Conservation (phyloP, 371 early-diverging fungal genomes). For the Mortierella sp. region DNA sequence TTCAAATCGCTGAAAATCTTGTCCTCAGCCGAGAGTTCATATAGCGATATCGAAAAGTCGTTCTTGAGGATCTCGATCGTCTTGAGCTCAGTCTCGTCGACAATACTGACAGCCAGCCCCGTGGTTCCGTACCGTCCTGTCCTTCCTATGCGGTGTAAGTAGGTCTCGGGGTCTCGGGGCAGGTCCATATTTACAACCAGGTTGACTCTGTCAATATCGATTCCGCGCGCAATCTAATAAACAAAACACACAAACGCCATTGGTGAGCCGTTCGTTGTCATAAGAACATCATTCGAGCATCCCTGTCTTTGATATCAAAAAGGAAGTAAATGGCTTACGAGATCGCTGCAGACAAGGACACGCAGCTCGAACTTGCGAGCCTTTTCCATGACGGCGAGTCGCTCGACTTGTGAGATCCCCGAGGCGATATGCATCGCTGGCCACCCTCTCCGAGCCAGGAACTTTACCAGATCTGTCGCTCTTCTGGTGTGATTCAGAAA, state of each 20-base stretch:
- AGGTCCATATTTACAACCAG: slow-evolving; percentile 76
- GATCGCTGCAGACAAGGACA: slow-evolving; percentile 83
- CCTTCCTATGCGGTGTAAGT: slow-evolving; percentile 78
- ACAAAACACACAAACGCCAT: neutral
- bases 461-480: slow-evolving; percentile 66
- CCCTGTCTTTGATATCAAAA: no score
- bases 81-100: slow-evolving; percentile 53
- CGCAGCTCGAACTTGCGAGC: slow-evolving; percentile 77
- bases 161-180: slow-evolving; percentile 71
- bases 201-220: slow-evolving; percentile 75
- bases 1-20: slow-evolving; percentile 19
- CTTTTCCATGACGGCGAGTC: slow-evolving; percentile 73
- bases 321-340: slow-evolving; percentile 59
- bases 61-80: slow-evolving; percentile 45
- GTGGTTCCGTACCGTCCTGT: slow-evolving; percentile 76
- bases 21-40: slow-evolving; percentile 30
- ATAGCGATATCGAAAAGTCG: slow-evolving; percentile 42
- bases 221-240: slow-evolving; percentile 68
- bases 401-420: slow-evolving; percentile 66
- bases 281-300: neutral
- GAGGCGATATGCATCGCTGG: slow-evolving; percentile 67
- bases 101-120: slow-evolving; percentile 59
- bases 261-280: neutral
- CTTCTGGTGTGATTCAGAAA: slow-evolving; percentile 72
- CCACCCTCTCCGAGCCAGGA: slow-evolving; percentile 72